Percentiles rank a stretch among this genome's conserved stretches.
Conservation (phyloP, 768 basidiomycete species). For the Piloderma croceum region DNA sequence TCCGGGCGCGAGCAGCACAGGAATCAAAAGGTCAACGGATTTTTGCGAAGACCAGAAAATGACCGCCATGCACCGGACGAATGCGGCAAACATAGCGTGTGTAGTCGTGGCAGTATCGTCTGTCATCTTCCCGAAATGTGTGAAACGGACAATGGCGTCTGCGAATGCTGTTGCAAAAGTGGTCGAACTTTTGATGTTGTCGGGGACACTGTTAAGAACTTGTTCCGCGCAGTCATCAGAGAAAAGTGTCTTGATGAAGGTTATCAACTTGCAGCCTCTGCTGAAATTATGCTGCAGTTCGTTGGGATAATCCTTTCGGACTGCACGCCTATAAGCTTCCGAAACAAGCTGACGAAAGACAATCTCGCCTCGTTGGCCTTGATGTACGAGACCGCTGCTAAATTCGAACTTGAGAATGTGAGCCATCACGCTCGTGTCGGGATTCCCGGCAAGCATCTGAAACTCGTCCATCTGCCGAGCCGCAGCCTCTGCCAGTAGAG, state of each 20-base stretch:
- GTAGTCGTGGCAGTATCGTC: too few relatives aligned
- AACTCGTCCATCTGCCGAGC: constrained; percentile 18
- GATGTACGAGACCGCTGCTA: constrained; percentile 10
- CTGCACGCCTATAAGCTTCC: constrained; percentile 20
- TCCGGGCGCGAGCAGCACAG: constrained; percentile 15
- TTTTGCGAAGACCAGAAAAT: constrained; percentile 11
- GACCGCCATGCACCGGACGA: constrained; percentile 22
- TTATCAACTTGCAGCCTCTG: constrained; percentile 13
- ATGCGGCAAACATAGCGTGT: too few relatives aligned
- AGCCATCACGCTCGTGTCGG: too few relatives aligned
- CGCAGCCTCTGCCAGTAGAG: too few relatives aligned
- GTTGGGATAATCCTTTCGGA: constrained; percentile 1
- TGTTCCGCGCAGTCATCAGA: constrained; percentile 4
- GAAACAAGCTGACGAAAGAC: constrained; percentile 20
- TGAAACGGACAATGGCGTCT: too few relatives aligned
- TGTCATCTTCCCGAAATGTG: too few relatives aligned
- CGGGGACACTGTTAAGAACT: constrained; percentile 19
- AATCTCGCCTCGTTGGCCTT: too few relatives aligned
- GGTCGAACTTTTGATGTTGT: too few relatives aligned
- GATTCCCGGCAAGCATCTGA: too few relatives aligned
- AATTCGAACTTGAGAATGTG: too few relatives aligned
- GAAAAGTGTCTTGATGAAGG: constrained; percentile 19
- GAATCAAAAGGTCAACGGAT: constrained; percentile 21
- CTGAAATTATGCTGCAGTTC: constrained; percentile 19
- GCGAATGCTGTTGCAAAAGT: too few relatives aligned